These are phyloP conservation scores for Hymenoscyphus repandus DNA, from an alignment of 2,329 filamentous ascomycete species.

Conservation along the genomic window DNA sequence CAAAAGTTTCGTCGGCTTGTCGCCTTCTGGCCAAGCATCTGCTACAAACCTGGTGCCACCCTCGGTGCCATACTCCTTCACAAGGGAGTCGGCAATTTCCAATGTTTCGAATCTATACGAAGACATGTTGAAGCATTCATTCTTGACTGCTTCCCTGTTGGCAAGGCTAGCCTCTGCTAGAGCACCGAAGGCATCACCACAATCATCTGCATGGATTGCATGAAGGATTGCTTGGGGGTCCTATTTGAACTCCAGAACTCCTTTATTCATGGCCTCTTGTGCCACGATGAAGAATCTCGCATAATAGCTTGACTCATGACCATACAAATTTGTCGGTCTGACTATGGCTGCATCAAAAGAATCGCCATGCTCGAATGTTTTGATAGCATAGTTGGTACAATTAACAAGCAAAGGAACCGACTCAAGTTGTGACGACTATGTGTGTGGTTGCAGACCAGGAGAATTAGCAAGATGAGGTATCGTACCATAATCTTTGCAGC, in stretches of 20 bases:
- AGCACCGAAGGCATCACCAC: constrained; percentile 42
- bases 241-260: constrained; percentile 31
- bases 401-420: constrained; percentile 24
- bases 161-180: constrained; percentile 34
- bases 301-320: constrained; percentile 38
- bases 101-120: constrained; percentile 40
- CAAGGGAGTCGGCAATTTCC: constrained; percentile 36
- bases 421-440: constrained; percentile 37
- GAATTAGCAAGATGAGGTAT: constrained; percentile 30
- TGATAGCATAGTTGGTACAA: constrained; percentile 32
- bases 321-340: constrained; percentile 43
- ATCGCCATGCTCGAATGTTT: constrained; percentile 35
- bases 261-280: constrained; percentile 22
- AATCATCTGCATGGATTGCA: constrained; percentile 45
- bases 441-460: constrained; percentile 36
- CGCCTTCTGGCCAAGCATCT: constrained; percentile 1
- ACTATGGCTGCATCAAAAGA: constrained; percentile 40
- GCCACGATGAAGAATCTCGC: constrained; percentile 26
- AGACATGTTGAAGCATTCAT: constrained; percentile 43
- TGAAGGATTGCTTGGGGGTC: constrained; percentile 39
- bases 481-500: constrained; percentile 46
- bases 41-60: constrained; percentile 27
- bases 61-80: constrained; percentile 36
- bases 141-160: constrained; percentile 30
- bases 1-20: background rate